These are phyloP conservation scores for Exserohilum rostratum DNA, from an alignment of 2,329 filamentous ascomycete species.

Conservation along the genomic window DNA sequence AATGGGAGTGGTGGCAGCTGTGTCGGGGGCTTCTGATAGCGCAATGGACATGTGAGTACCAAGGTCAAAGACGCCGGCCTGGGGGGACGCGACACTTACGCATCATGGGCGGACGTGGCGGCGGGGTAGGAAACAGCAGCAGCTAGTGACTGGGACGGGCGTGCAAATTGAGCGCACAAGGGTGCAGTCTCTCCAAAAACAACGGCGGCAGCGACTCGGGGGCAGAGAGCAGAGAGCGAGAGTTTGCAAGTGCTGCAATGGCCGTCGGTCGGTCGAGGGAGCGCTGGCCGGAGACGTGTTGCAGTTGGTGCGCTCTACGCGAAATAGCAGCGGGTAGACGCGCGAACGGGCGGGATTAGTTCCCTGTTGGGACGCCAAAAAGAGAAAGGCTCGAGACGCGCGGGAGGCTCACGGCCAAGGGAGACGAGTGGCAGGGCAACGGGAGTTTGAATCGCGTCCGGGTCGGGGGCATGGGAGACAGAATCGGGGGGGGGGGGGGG, in stretches of 20 bases:
- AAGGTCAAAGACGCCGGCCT: slow-evolving; percentile 10
- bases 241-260: slow-evolving; percentile 1
- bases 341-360: slow-evolving; percentile 26
- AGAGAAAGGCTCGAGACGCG: slow-evolving; percentile 10
- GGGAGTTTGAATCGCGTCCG: slow-evolving; percentile 24
- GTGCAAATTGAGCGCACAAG: not conserved
- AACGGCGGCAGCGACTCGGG: too few species aligned
- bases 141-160: slow-evolving; percentile 17
- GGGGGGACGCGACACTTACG: slow-evolving; percentile 28
- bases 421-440: slow-evolving; percentile 10
- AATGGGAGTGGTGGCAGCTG: slow-evolving; percentile 17
- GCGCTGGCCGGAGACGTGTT: slow-evolving; percentile 16
- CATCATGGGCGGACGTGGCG: slow-evolving; percentile 21
- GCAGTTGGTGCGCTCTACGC: slow-evolving; percentile 16
- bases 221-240: not conserved
- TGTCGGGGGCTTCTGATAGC: slow-evolving; percentile 24
- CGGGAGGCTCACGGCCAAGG: not conserved
- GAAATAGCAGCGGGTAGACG: slow-evolving; percentile 16
- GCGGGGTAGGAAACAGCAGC: slow-evolving; percentile 19
- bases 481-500: slow-evolving; percentile 5
- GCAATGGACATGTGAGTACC: slow-evolving; percentile 29
- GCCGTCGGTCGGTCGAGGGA: not conserved
- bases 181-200: too few species aligned
- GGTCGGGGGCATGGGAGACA: slow-evolving; percentile 13
- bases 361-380: not conserved